These are phyloP conservation scores for Plantago coronopus DNA, from an alignment of 305 asterid species.

Conservation along the genomic window DNA sequence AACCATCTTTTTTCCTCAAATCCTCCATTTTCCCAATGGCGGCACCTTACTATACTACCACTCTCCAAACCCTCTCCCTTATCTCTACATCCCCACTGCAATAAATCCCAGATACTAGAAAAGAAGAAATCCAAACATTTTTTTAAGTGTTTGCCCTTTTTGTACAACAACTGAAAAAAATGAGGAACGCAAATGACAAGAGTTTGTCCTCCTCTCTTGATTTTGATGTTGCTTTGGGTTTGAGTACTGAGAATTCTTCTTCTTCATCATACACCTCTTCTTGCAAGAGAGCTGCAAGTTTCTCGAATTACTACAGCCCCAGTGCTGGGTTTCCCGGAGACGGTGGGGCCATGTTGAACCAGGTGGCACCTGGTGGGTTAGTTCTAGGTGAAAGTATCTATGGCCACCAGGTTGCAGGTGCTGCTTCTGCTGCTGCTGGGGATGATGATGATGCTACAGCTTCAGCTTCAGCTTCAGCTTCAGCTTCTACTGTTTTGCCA, in stretches of 20 bases:
- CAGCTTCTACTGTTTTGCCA: constrained; percentile 11
- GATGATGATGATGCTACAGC: constrained; percentile 4
- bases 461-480: no score
- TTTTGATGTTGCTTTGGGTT: constrained; percentile 43
- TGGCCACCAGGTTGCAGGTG: constrained; percentile 1
- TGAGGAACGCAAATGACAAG: constrained; percentile 28
- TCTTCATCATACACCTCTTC: constrained; percentile 17
- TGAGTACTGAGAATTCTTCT: constrained; percentile 35
- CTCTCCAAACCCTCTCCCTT: constrained; percentile 5
- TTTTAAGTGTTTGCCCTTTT: neutral
- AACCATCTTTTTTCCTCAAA: neutral
- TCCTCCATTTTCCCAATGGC: neutral
- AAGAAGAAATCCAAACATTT: neutral
- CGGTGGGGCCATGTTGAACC: constrained; percentile 32
- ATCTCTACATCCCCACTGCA: neutral
- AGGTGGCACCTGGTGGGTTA: constrained; percentile 2
- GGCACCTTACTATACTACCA: constrained; percentile 1
- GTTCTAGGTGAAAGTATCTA: constrained; percentile 18
- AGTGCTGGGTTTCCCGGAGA: constrained; percentile 23
- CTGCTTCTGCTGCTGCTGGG: neutral
- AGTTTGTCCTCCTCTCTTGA: constrained; percentile 18
- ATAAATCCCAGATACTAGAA: neutral
- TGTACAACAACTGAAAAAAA: neutral
- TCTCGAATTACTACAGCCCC: neutral
- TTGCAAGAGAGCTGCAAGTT: neutral